Conservation (phyloP, 768 basidiomycete species). For the Omphalotus guepiniiformis region DNA sequence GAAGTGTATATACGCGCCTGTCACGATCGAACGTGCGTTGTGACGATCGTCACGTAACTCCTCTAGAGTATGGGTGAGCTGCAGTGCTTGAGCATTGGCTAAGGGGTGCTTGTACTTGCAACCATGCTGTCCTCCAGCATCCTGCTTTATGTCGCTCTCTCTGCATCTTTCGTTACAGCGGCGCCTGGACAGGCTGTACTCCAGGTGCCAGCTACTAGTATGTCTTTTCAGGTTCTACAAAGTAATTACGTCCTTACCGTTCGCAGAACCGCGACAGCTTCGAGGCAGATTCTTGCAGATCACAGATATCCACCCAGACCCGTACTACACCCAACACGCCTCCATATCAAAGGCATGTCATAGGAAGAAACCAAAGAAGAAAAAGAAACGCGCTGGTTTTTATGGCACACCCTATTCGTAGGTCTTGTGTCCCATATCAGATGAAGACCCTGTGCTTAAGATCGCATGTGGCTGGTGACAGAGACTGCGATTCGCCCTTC, state of each 20-base stretch:
- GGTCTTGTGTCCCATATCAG: conserved; percentile 20
- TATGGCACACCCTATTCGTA: conserved; percentile 71
- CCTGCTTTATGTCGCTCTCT: background rate
- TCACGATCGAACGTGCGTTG: too few relatives aligned
- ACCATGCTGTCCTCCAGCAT: background rate
- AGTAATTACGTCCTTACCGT: background rate
- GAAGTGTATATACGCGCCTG: too few relatives aligned
- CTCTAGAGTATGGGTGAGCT: too few relatives aligned
- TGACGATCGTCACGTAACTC: too few relatives aligned
- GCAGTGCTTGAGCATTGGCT: too few relatives aligned
- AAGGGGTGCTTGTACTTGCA: too few relatives aligned
- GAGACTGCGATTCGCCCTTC: conserved; percentile 80
- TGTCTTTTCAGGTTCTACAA: background rate
- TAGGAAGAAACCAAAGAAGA: conserved; percentile 53
- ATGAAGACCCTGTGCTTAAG: background rate
- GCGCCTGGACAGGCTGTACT: background rate
- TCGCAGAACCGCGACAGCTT: conserved; percentile 20
- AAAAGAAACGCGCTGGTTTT: conserved; percentile 47
- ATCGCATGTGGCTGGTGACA: conserved; percentile 19
- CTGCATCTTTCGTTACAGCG: background rate
- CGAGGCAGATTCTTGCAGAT: conserved; percentile 73
- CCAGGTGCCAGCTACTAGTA: background rate
- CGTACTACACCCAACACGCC: conserved; percentile 50
- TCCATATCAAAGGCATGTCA: conserved; percentile 66
- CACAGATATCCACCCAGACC: conserved; percentile 83